Evolutionary conservation across 257 asterid genomes (phyloP), one percentile per base, ranked within the genome.

Genomic region (Galeopsis tetrahit): DNA sequence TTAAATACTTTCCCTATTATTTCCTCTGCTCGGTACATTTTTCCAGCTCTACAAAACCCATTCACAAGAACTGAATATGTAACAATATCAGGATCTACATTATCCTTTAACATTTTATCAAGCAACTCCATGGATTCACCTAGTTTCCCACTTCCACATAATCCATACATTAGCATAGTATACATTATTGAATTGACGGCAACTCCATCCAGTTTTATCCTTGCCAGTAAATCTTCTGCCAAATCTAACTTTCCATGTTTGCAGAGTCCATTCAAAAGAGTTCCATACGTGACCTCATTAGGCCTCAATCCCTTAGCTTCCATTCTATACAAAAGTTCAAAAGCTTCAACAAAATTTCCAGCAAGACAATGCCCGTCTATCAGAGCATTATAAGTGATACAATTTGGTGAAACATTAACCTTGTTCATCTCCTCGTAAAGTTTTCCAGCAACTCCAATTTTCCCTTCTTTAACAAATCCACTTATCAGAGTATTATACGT

Each of bases 401-500:
- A 55, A 76, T 85, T 88, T 31, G 97, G 97, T 38, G 78, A 79
- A 63, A 94, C 53, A 75, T 81, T 80, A 64, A 75, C 79, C 70
- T 80, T 81, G 69, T 78, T 34, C 97, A 89, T 94, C 86, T 94
- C 96, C 28, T 81, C 79, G 56, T 75, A 88, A 76, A 94, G 59
- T 78, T 85, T 87, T 28, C 71, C 63, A 7, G 99, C 97, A 78
- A 85, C 80, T 33, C 69, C 82, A 75, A 87, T 34, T 72, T 91
- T 91, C 32, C 91, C 99, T 82, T 91, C 99, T 76, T 85, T 86
- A 57, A 86, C 85, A 72, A 94, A 94, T 40, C 99, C 97, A 46
- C 65, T 76, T 15, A 94, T 82, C 33, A 94, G 91, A 71, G 93
- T 94, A 82, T 91, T 91, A 80, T 89, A 94, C 2, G 97, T 94